Base-by-base conservation (phyloP, 2,329 filamentous ascomycete genomes). In the Cladosporium cucumerinum region DNA sequence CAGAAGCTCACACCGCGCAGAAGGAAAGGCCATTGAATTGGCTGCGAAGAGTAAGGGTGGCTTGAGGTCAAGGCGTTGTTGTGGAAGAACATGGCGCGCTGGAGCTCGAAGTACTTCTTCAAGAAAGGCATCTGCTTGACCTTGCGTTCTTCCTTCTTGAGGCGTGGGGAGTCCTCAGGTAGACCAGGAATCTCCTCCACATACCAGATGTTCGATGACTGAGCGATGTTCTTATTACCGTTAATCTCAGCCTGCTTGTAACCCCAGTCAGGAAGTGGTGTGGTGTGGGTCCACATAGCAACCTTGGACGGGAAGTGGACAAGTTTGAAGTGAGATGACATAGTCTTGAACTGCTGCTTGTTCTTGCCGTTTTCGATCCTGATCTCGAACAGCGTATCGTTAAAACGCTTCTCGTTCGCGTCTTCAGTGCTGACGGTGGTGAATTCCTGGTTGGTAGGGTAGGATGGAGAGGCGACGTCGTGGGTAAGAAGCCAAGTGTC, bases 231-330 rank as follows among this genome's bases (percentile, higher is more conserved):
- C 86, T 99, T 99, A 84, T 99, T 99, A 66, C 95, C 95, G 78
- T 99, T 99, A 82, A 99, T 97, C 78, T 99, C 95, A 74, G 96
- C 94, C 79, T 99, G 95, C 78, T 96, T 95, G 82, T 91, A 94
- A 28, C 86, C 95, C 95, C 95, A 99, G 4, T 99, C 95, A 5
- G 95, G 95, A n/a, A 99, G 86, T 58, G 95, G 92, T 66, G 88
- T 95, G 39, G 90, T 90, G 78, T 98, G 94, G 30, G 95, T 99
- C 95, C 95, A 99, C 94, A 99, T 96, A 69, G 95, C 94, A 59
- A 99, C 95, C 78, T 96, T 96, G 78, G 92, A 96, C 8, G 94
- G 93, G 74, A 91, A 87, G 79, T 99, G 95, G 72, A 99, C 87
- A 66, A 99, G 85, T 81, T 97, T 98, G 86, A 99, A 97, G 80